Evolutionary conservation across 1,284 basidiomycete species (phyloP).

Genomic region (Cryptococcus neoformans): DNA sequence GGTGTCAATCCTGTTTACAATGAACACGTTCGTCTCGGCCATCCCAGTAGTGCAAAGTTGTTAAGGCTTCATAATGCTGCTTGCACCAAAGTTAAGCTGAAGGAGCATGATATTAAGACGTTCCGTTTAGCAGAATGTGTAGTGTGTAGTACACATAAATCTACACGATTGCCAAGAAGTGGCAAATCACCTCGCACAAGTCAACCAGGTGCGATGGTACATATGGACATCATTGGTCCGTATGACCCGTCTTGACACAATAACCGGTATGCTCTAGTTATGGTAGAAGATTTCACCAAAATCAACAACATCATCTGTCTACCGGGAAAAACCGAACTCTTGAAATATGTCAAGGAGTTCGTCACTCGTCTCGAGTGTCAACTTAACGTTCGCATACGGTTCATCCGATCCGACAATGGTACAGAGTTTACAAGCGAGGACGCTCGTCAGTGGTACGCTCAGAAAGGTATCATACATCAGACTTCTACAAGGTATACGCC

Average conservation of each 20-base stretch:
- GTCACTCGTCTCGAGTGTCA: background rate
- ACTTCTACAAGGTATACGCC: background rate
- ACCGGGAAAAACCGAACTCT: background rate
- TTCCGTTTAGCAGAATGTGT: too few relatives aligned
- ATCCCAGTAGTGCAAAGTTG: too few relatives aligned
- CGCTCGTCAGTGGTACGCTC: background rate
- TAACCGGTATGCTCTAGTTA: background rate
- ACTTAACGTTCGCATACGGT: background rate
- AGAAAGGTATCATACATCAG: too few relatives aligned
- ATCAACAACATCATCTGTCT: background rate
- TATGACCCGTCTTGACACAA: background rate
- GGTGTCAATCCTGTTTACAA: too few relatives aligned
- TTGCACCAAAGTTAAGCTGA: too few relatives aligned
- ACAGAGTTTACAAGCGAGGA: background rate
- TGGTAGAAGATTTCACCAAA: background rate
- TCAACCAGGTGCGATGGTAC: background rate
- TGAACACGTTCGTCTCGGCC: too few relatives aligned
- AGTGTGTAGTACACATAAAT: too few relatives aligned
- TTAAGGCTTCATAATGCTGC: too few relatives aligned
- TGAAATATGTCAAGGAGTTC: background rate
- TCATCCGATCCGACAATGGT: background rate
- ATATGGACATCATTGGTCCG: background rate
- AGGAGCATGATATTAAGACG: too few relatives aligned
- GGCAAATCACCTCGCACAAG: background rate
- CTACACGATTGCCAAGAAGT: too few relatives aligned